Base-by-base conservation (phyloP, 2,329 filamentous ascomycete species). In the Lachnellula occidentalis region DNA sequence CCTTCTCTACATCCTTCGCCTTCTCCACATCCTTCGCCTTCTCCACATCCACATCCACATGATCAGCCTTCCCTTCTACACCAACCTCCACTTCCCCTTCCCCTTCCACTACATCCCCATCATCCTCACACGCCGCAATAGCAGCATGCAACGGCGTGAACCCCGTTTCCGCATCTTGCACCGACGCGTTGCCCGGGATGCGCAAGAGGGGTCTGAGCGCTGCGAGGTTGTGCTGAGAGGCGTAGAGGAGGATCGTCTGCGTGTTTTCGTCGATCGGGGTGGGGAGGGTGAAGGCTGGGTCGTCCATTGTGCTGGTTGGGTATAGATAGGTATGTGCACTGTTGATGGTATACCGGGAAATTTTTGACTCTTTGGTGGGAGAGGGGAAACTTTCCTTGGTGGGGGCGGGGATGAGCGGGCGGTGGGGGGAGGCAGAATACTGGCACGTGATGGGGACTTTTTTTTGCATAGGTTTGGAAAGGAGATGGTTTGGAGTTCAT, bases 121-220 rank as follows among this genome's bases (percentile, higher is more conserved):
- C 37, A 15, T 49, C 46, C 17, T 39, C 83, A 66, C 85, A 89
- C 3, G 86, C 80, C n/a, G 90, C 87, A 68, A 97, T 89, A 39
- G 91, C 90, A 21, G 92, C 88, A 72, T 97, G 94, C 14, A 97
- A 79, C 9, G 92, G 91, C 8, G 91, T 91, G 71, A 87, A 90
- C 57, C 90, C 89, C 1, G 92, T 96, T 57, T 86, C 83, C 5
- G 87, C 81, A 67, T 97, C 92, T 71, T 92, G 90, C 4, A 87
- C 83, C 69, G 87, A 91, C 76, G 89, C 74, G 74, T 85, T 48
- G 79, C 67, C 67, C 2, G 66, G 66, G 2, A 61, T 61, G 4
- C 67, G 63, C 6, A 70, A 60, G 55, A 67, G 59, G 21, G 66
- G 66, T 55, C 68, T 69, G 1, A 70, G 53, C 5, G 65, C 60